These are phyloP conservation scores for Prototheca wickerhamii DNA, from an alignment of 163 green algal species.

Conservation along the genomic window DNA sequence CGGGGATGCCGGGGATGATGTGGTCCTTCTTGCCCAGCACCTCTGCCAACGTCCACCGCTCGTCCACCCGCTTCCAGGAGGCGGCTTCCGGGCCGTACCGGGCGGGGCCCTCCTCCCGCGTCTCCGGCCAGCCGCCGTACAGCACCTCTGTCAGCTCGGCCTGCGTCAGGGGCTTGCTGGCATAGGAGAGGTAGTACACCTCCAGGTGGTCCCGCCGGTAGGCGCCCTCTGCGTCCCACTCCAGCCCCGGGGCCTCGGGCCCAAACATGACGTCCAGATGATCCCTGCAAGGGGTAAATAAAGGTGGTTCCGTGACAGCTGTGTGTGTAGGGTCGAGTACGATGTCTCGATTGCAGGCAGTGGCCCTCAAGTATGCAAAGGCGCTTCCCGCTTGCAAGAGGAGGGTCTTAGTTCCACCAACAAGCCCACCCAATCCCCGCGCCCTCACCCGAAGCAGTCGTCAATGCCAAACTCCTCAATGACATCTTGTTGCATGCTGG, in stretches of 20 bases:
- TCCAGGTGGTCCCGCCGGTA: slow-evolving; percentile 62
- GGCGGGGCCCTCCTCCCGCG: slow-evolving; percentile 28
- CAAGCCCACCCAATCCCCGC: not conserved
- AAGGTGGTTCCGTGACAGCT: too few relatives aligned
- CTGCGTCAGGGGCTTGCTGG: slow-evolving; percentile 38
- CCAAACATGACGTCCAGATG: slow-evolving; percentile 54
- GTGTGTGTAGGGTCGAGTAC: too few relatives aligned
- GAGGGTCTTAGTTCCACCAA: not conserved
- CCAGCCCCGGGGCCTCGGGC: slow-evolving; percentile 50
- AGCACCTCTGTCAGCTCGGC: slow-evolving; percentile 40
- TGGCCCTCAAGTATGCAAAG: too few relatives aligned
- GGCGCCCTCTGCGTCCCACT: slow-evolving; percentile 60
- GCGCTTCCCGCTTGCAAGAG: too few relatives aligned
- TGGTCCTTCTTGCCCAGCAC: slow-evolving; percentile 45
- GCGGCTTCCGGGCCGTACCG: slow-evolving; percentile 43
- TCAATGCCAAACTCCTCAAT: slow-evolving; percentile 46
- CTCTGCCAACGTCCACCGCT: slow-evolving; percentile 33
- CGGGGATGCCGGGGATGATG: slow-evolving; percentile 64
- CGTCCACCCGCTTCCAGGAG: slow-evolving; percentile 34
- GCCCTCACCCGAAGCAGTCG: slow-evolving; percentile 24
- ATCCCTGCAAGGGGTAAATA: slow-evolving; percentile 3
- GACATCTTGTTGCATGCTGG: slow-evolving; percentile 48
- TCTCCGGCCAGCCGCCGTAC: slow-evolving; percentile 38
- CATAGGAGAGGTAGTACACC: slow-evolving; percentile 74
- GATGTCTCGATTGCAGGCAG: too few relatives aligned